A percentile compares a stretch with the other conserved stretches of the same genome.
Evolutionary conservation across 2,329 filamentous ascomycete species (phyloP).

Genomic region (Madurella fahalii): DNA sequence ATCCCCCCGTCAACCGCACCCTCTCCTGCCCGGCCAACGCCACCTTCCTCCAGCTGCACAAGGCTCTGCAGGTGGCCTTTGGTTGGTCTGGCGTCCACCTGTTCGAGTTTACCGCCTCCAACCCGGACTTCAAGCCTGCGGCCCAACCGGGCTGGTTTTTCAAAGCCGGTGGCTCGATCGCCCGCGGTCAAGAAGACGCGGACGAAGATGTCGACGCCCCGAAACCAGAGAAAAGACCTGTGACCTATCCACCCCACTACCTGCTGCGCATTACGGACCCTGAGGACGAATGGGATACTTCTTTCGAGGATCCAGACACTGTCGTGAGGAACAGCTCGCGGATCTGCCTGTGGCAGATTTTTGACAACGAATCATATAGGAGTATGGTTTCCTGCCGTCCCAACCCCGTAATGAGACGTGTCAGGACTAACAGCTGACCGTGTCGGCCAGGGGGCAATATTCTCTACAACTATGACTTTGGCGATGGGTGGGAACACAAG

Average conservation of each 20-base stretch:
- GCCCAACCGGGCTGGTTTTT: not conserved
- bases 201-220: too few species aligned
- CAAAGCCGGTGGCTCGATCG: too few species aligned
- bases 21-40: constrained; percentile 22
- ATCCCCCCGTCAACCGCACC: constrained; percentile 20
- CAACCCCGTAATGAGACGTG: too few species aligned
- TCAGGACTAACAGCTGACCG: constrained; percentile 3
- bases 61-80: constrained; percentile 21
- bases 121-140: constrained; percentile 14
- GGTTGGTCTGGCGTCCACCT: constrained; percentile 18
- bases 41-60: constrained; percentile 10
- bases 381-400: not conserved
- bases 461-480: constrained; percentile 25
- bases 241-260: too few species aligned
- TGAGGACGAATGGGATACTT: not conserved
- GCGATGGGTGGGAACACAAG: constrained; percentile 24
- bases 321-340: constrained; percentile 14
- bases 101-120: constrained; percentile 20
- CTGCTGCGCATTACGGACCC: not conserved
- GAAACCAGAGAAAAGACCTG: too few species aligned
- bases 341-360: constrained; percentile 18
- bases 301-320: not conserved
- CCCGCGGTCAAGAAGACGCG: too few species aligned
- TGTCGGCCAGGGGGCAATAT: constrained; percentile 11
- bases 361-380: constrained; percentile 16